phyloP scores from a whole-genome alignment of 208 protist genomes.

The Trichomonas tenax region DNA sequence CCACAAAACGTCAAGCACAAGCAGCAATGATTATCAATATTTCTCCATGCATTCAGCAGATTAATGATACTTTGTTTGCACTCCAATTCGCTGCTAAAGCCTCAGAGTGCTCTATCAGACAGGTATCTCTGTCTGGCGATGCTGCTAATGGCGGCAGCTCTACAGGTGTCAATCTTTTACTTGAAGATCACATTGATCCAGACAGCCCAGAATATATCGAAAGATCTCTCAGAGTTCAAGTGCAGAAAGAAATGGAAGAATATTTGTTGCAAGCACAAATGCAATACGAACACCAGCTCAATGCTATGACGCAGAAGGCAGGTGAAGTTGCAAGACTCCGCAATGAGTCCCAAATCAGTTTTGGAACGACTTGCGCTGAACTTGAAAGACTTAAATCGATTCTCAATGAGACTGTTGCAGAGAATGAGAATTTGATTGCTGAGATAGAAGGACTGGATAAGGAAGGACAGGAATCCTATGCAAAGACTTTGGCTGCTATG shows the following conservation, averaged over 20 bases:
- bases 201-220: not conserved
- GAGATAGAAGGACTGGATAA: not conserved
- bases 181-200: not conserved
- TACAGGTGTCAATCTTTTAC: not conserved
- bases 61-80: not conserved
- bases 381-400: not conserved
- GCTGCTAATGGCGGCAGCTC: not conserved
- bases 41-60: not conserved
- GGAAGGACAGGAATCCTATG: not conserved
- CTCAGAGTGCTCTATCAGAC: not conserved
- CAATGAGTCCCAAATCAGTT: not conserved
- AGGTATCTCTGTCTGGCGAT: not conserved
- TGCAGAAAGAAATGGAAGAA: not conserved
- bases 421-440: not conserved
- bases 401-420: not conserved
- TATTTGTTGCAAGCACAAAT: not conserved
- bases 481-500: not conserved
- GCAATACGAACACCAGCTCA: not conserved
- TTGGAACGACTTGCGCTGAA: not conserved
- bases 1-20: not conserved
- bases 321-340: not conserved
- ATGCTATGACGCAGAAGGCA: not conserved
- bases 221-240: not conserved
- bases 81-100: not conserved
- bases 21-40: conserved; percentile 9